Evolutionary conservation across 352 stramenopile genomes (phyloP).

Genomic region (Globisporangium cederbergense): DNA sequence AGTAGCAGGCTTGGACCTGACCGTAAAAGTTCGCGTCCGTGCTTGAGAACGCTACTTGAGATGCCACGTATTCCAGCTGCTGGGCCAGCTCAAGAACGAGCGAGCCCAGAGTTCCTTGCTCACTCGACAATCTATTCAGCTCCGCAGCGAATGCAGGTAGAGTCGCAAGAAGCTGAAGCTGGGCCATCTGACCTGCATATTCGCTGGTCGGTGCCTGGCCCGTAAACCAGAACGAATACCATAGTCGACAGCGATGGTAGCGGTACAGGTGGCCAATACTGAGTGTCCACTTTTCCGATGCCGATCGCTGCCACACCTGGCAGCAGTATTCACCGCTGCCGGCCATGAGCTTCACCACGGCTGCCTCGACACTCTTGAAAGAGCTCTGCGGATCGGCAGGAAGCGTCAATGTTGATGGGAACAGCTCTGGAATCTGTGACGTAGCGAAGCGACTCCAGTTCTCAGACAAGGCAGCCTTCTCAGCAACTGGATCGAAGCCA

Average conservation of each 20-base stretch:
- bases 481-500: constrained; percentile 16
- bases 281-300: constrained; percentile 7
- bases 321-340: constrained; percentile 5
- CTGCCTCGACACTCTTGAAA: constrained; percentile 1
- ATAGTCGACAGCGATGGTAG: constrained; percentile 31
- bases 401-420: constrained; percentile 25
- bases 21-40: constrained; percentile 26
- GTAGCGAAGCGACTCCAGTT: constrained; percentile 28
- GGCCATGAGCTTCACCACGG: constrained; percentile 7
- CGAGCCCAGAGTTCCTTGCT: constrained; percentile 31
- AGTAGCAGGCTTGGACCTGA: constrained; percentile 35
- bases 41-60: constrained; percentile 19
- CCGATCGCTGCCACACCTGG: neutral
- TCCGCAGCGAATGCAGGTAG: constrained; percentile 36
- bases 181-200: constrained; percentile 20
- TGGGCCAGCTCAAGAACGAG: constrained; percentile 43
- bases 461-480: constrained; percentile 11
- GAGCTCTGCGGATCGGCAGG: constrained; percentile 11
- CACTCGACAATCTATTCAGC: constrained; percentile 32
- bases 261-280: constrained; percentile 7
- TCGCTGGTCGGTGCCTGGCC: constrained; percentile 4
- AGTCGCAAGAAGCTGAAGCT: constrained; percentile 34
- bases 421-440: constrained; percentile 30
- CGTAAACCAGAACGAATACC: constrained; percentile 38
- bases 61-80: constrained; percentile 48